phyloP scores from a whole-genome alignment of 345 rosid genomes.

The Dimocarpus longan region DNA sequence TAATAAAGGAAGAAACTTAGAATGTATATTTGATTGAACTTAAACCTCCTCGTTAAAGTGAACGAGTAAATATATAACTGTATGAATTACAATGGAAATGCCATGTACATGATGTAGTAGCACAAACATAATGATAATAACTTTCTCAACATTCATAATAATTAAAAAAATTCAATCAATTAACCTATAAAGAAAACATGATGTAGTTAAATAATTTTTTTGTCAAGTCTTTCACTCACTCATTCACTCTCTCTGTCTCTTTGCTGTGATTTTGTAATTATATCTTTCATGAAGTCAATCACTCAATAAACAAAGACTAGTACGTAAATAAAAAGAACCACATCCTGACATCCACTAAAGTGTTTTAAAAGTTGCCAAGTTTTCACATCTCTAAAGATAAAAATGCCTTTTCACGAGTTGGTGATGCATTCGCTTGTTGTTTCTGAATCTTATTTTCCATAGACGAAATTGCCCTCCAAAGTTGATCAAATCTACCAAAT shows the following conservation, averaged over 20 bases:
- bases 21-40: too few relatives aligned
- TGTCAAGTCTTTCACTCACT: background rate
- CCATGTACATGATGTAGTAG: too few relatives aligned
- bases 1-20: too few relatives aligned
- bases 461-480: slow-evolving; percentile 16
- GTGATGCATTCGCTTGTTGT: background rate
- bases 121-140: too few relatives aligned
- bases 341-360: background rate
- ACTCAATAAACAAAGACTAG: background rate
- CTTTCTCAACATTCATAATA: background rate
- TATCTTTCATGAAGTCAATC: slow-evolving; percentile 25
- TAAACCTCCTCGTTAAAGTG: too few relatives aligned
- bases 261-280: slow-evolving; percentile 9
- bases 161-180: too few relatives aligned
- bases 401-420: background rate
- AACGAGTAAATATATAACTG: too few relatives aligned
- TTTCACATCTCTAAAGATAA: background rate
- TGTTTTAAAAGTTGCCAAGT: background rate
- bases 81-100: too few relatives aligned
- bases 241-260: background rate
- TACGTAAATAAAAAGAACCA: slow-evolving; percentile 10
- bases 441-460: background rate
- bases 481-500: background rate
- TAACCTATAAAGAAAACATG: background rate
- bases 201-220: too few relatives aligned